Base-by-base conservation (phyloP, 2,329 filamentous ascomycete genomes). In the Colletotrichum tropicicola region DNA sequence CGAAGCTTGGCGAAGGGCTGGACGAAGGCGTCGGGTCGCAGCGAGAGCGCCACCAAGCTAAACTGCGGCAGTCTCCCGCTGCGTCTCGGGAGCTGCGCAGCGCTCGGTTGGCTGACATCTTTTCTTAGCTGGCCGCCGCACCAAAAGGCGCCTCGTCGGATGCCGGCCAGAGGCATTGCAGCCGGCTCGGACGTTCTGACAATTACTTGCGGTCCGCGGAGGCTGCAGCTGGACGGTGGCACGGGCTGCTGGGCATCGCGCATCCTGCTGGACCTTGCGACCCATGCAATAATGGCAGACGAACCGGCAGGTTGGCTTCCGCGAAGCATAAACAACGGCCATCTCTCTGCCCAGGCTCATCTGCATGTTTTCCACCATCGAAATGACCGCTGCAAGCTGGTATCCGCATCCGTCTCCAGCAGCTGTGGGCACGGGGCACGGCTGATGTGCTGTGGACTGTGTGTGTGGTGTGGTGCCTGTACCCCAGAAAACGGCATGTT, bases 401-500 rank as follows among this genome's bases (percentile, higher is more conserved):
- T 47, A 43, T 54, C 49, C 61, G 56, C 61, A 39, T 49, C 39
- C 27, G 10, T 4, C 37, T 60, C 41, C 57, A 55, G 41, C 17
- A 21, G 8, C 49, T 21, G 35, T 55, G 57, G 43, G 17, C 21
- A 55, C 32, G 21, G 44, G 21, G 32, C 32, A 54, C 43, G 43
- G 19, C 43, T 19, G 35, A 43, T 43, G 25, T 48, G 25, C 25
- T 30, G 43, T 21, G 32, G 19, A 21, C 21, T 12, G n/a, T 30
- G 30, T 23, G 28, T 19, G 17, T 56, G n/a, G n/a, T n/a, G 12
- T 15, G 41, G 21, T 28, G 41, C 30, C 5, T 59, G 23, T 65
- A 65, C 61, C 61, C 61, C 61, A 43, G 43, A 44, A 45, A 55
- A 32, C 61, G 30, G 44, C 44, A 55, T 39, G 32, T 48, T 54